phyloP scores from a whole-genome alignment of 495 filamentous ascomycete genomes.

The Elaphomyces granulatus region DNA sequence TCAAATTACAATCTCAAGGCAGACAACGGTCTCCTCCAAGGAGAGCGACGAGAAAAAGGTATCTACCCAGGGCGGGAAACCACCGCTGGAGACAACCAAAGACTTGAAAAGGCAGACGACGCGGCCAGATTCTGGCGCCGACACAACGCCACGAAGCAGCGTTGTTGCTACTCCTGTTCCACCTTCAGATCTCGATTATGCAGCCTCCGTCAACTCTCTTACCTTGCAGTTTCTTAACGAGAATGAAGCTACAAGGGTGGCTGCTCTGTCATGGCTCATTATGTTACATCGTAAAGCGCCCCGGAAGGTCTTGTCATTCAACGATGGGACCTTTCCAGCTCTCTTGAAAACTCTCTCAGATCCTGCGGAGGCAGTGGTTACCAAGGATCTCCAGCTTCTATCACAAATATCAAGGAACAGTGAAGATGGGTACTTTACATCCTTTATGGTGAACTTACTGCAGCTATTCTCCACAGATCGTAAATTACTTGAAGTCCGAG shows the following conservation, averaged over 20 bases:
- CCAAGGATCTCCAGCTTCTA: constrained; percentile 82
- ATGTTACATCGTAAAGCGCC: constrained; percentile 96
- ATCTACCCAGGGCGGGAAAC: constrained; percentile 33
- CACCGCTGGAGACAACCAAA: constrained; percentile 19
- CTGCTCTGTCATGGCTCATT: constrained; percentile 87
- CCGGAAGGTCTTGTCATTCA: constrained; percentile 84
- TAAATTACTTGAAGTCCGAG: constrained; percentile 76
- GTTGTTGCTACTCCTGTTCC: constrained; percentile 29
- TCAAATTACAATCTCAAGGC: constrained; percentile 4
- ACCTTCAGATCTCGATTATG: constrained; percentile 72
- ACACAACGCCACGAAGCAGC: constrained; percentile 34
- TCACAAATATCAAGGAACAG: constrained; percentile 94
- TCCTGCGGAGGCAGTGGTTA: constrained; percentile 89
- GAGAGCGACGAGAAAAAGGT: constrained; percentile 38
- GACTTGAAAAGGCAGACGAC: constrained; percentile 23
- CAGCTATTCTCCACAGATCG: constrained; percentile 93
- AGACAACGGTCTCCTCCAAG: constrained; percentile 25
- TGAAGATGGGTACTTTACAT: constrained; percentile 92
- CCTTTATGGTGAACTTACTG: constrained; percentile 94
- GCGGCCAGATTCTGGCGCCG: constrained; percentile 24
- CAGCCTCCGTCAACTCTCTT: constrained; percentile 88
- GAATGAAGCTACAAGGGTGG: constrained; percentile 88
- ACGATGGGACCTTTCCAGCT: constrained; percentile 93
- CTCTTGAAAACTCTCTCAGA: constrained; percentile 94
- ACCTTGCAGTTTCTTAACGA: constrained; percentile 93